phyloP scores from a whole-genome alignment of 768 basidiomycete species.

The Mycena belliarum region DNA sequence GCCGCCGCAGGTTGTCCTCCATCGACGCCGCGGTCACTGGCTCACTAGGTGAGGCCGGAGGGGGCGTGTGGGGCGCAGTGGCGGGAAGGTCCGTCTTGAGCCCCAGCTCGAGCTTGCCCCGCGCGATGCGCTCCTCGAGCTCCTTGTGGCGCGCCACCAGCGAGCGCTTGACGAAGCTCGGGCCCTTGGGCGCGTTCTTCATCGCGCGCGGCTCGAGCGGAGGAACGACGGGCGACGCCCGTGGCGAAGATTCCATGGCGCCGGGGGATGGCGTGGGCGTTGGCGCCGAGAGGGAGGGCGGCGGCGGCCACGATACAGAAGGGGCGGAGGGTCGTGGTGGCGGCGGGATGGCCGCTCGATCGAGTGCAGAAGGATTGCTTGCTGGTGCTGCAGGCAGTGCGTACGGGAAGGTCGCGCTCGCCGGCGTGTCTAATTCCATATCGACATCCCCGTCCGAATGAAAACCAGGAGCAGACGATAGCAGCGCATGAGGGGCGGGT shows the following conservation, averaged over 20 bases:
- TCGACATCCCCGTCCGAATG: slow-evolving; percentile 23
- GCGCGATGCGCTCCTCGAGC: slow-evolving; percentile 43
- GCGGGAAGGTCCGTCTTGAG: background rate
- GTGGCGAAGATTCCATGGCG: background rate
- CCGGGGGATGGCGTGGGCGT: background rate
- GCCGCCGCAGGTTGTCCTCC: slow-evolving; percentile 42
- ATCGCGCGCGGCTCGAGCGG: slow-evolving; percentile 41
- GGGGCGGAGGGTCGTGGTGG: background rate
- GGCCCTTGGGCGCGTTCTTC: slow-evolving; percentile 38
- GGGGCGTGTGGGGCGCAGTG: too few species aligned
- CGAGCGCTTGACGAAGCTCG: slow-evolving; percentile 40
- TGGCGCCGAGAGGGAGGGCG: background rate
- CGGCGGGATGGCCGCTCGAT: background rate
- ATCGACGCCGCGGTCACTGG: slow-evolving; percentile 23
- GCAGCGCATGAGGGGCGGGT: background rate
- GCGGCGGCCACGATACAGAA: too few species aligned
- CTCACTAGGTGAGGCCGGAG: too few species aligned
- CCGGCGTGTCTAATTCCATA: slow-evolving; percentile 34
- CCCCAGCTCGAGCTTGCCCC: slow-evolving; percentile 38
- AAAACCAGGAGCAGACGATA: background rate
- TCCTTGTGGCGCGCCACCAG: slow-evolving; percentile 45
- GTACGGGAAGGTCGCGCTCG: background rate
- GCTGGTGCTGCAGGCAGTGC: background rate
- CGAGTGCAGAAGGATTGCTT: background rate
- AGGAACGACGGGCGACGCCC: background rate